These are phyloP conservation scores for Geotrichum bryndzae DNA, from an alignment of 1,139 yeast genomes.

Conservation along the genomic window DNA sequence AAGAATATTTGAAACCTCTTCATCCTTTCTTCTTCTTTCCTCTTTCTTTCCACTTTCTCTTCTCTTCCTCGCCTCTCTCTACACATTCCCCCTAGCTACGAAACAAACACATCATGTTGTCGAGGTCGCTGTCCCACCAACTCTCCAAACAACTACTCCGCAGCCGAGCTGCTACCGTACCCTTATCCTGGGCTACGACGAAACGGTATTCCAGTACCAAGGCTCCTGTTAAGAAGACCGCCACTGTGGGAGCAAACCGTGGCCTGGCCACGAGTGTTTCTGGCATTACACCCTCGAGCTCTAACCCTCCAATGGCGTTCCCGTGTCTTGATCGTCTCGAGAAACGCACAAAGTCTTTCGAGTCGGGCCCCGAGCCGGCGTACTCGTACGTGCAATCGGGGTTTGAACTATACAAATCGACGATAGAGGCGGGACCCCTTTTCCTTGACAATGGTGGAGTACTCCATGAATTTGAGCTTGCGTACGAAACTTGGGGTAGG, in stretches of 20 bases:
- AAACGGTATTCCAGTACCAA: not conserved
- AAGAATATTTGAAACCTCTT: not conserved
- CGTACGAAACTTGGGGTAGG: conserved; percentile 88
- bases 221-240: not conserved
- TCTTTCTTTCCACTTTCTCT: not conserved
- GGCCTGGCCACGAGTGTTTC: conserved; percentile 9
- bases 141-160: not conserved
- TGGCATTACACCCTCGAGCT: conserved; percentile 19
- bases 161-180: not conserved
- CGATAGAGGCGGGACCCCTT: conserved; percentile 43
- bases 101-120: not conserved
- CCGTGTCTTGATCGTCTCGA: conserved; percentile 84
- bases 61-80: not conserved
- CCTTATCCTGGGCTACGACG: not conserved
- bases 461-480: conserved; percentile 67
- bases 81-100: not conserved
- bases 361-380: conserved; percentile 80
- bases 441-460: conserved; percentile 77
- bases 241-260: not conserved
- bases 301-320: conserved; percentile 65
- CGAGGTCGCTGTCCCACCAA: not conserved
- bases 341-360: conserved; percentile 46
- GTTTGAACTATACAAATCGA: conserved; percentile 51
- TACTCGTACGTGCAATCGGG: conserved; percentile 69
- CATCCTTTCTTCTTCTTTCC: not conserved